Base-by-base conservation (phyloP, 1,284 basidiomycete genomes). In the Ceratobasidium papillatum region DNA sequence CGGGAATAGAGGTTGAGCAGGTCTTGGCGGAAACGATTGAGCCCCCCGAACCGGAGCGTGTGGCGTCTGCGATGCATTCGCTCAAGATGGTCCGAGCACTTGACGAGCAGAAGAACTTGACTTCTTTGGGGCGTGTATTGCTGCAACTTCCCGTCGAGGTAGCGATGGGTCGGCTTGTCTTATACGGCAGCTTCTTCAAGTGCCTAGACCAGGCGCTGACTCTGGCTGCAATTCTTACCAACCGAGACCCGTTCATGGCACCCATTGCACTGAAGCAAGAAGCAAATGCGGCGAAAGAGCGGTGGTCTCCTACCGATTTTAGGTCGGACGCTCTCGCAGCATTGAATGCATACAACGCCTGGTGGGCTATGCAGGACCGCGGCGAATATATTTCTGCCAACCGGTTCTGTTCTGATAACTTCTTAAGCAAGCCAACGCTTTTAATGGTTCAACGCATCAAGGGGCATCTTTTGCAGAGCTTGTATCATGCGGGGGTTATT, bases 131-230 rank as follows among this genome's bases (percentile, higher is more conserved):
- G 8, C 89, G 91, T 32, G 93, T 98, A 14, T 87, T 99, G 41
- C 87, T 96, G 22, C 94, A 97, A 81, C 84, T 98, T 0, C 96
- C 96, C 5, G 89, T 97, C 64, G 96, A 98, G 74, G 94, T 90
- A 0, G 91, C 94, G 74, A 91, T 98, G 83, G 96, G 95, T 74
- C 91, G 95, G 77, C 86, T 99, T 76, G 93, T 96, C 71, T 86
- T 98, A 0, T 94, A 92, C 81, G 96, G 96, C 47, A 91, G 92
- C 78, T 95, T 98, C 85, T 98, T 98, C 90, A 89, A 93, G 75
- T 98, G 96, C 82, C 85, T 98, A 71, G 94, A 98, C 80, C 91
- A 92, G 56, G 94, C 95, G 0, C 83, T 98, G 65, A 94, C 94
- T 2, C 87, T 99, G 51, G 95, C 96, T 4, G 94, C 96, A 0